Evolutionary conservation across 1,284 basidiomycete genomes (phyloP).

Genomic region (Microbotryomycetes sp.): DNA sequence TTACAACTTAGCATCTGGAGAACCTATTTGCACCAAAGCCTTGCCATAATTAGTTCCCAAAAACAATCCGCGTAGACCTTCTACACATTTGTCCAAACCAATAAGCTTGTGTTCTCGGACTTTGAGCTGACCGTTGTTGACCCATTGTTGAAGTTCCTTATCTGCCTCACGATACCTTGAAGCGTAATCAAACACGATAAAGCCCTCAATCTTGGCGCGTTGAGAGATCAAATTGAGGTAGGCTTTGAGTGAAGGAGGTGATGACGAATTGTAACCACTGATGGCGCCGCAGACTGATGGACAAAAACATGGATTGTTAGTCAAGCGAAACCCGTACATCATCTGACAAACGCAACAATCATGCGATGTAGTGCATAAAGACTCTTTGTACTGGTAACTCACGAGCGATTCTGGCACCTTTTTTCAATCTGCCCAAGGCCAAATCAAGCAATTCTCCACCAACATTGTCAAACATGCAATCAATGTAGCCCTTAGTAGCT

Average conservation of each 20-base stretch:
- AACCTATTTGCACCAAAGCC: conserved; percentile 29
- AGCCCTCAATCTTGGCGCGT: conserved; percentile 71
- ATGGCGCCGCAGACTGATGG: background rate
- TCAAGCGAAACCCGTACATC: too few relatives aligned
- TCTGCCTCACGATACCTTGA: conserved; percentile 43
- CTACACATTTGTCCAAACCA: conserved; percentile 29
- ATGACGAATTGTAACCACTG: conserved; percentile 37
- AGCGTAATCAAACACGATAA: conserved; percentile 63
- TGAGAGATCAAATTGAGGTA: conserved; percentile 59
- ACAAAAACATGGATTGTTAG: background rate
- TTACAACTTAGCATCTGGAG: conserved; percentile 15
- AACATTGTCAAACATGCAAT: conserved; percentile 76
- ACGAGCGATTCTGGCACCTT: conserved; percentile 62
- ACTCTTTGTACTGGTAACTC: background rate
- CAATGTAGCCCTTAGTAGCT: conserved; percentile 47
- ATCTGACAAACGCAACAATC: too few relatives aligned
- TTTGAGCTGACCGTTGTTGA: conserved; percentile 65
- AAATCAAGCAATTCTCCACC: conserved; percentile 68
- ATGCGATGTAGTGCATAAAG: too few relatives aligned
- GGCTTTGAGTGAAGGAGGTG: conserved; percentile 42
- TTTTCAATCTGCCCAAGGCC: conserved; percentile 63
- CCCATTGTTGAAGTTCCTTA: conserved; percentile 49
- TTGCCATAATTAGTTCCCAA: conserved; percentile 34
- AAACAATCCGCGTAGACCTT: conserved; percentile 31
- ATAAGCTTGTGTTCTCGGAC: conserved; percentile 53